Evolutionary conservation across 139 green algal genomes (phyloP), one percentile per base, ranked within the genome.

Genomic region (Picochlorum sp.): DNA sequence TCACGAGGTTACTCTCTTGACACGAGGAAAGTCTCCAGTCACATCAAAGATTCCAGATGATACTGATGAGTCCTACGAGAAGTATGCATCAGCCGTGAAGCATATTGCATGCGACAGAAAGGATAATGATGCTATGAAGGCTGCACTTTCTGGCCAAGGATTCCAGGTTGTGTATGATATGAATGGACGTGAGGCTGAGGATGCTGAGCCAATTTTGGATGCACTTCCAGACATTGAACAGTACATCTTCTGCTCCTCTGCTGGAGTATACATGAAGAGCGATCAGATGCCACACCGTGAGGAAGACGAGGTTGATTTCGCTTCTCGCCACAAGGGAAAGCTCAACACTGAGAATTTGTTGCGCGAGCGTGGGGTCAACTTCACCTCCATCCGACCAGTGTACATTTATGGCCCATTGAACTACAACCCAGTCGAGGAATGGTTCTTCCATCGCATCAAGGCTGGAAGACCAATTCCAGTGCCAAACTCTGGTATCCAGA

Each of bases 401-500:
- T 98, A 98, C 86, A 98, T 98, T 78, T 97, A 97, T 76, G 89
- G 82, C 49, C 90, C 92, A 6, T 78, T 97, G n/a, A 98, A 98
- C 82, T 98, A 98, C 84, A 98, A 98, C 82, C 92, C 92, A 1
- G 88, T 97, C 30, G 91, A 97, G 83, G 87, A 94, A 77, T 92
- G 75, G 68, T 91, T 92, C 66, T 86, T 91, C 77, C 87, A 95
- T 62, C 71, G 89, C 55, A 77, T 98, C 66, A 80, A 78, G 64
- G 90, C 89, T 3, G 86, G 86, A 26, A 72, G 92, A 10, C 92
- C 92, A n/a, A 90, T 98, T 51, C 79, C 77, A 9, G 78, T 98
- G 9, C 92, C 92, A 13, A 82, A 78, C 67, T 86, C 74, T 45
- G 92, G 92, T 52, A 80, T 88, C 79, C 91, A 97, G 83, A 65